Conservation (phyloP, 2,329 filamentous ascomycete species). For the Byssoonygena ceratinophila region DNA sequence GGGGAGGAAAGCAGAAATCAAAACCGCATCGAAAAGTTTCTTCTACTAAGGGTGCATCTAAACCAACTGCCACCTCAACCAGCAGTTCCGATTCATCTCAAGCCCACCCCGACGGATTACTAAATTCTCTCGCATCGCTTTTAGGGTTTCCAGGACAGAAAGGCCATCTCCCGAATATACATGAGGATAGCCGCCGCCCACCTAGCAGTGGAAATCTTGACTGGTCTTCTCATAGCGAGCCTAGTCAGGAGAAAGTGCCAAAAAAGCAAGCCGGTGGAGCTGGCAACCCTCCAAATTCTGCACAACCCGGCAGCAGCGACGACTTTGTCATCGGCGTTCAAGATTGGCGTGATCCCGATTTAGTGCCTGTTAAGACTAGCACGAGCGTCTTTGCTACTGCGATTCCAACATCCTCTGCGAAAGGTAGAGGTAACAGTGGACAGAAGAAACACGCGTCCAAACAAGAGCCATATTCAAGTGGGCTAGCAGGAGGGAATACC, state of each 20-base stretch:
- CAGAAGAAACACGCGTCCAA: slow-evolving; percentile 24
- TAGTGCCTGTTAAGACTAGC: slow-evolving; percentile 40
- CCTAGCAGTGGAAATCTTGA: slow-evolving; percentile 64
- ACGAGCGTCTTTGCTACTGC: slow-evolving; percentile 20
- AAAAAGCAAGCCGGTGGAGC: slow-evolving; percentile 18
- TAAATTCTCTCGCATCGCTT: slow-evolving; percentile 34
- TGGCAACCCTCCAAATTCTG: slow-evolving; percentile 15
- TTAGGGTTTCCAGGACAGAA: slow-evolving; percentile 33
- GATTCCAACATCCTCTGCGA: slow-evolving; percentile 7
- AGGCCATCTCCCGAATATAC: slow-evolving; percentile 19
- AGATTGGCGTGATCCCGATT: slow-evolving; percentile 73
- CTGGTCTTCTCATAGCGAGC: slow-evolving; percentile 57
- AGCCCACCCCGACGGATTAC: slow-evolving; percentile 23
- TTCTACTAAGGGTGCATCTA: slow-evolving; percentile 22
- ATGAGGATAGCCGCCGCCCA: slow-evolving; percentile 50
- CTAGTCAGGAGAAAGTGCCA: slow-evolving; percentile 29
- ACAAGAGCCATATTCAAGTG: slow-evolving; percentile 24
- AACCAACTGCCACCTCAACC: slow-evolving; percentile 25
- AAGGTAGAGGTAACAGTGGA: not conserved
- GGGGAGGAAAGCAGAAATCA: slow-evolving; percentile 29
- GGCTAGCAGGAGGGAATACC: slow-evolving; percentile 54
- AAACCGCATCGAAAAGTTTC: slow-evolving; percentile 20
- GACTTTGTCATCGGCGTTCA: slow-evolving; percentile 78
- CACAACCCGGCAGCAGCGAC: slow-evolving; percentile 22
- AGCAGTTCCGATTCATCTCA: slow-evolving; percentile 15